These are phyloP conservation scores for Ganoderma multipileum DNA, from an alignment of 1,284 basidiomycete species.

Conservation along the genomic window DNA sequence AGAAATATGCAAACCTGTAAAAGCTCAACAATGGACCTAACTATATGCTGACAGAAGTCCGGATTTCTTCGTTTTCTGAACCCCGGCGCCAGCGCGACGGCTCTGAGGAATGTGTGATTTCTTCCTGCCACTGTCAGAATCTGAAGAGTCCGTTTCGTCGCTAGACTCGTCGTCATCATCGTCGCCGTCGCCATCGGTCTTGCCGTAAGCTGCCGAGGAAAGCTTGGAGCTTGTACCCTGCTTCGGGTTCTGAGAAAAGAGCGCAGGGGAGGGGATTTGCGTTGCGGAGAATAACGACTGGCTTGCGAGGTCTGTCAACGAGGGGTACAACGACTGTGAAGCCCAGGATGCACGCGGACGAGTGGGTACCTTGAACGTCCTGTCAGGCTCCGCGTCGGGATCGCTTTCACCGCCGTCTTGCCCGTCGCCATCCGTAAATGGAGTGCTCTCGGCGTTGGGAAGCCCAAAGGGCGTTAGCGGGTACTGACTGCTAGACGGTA, in stretches of 20 bases:
- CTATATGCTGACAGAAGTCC: constrained; percentile 16
- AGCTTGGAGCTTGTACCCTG: constrained; percentile 32
- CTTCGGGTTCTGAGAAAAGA: constrained; percentile 42
- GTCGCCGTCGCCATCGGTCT: constrained; percentile 35
- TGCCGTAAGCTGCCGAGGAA: constrained; percentile 39
- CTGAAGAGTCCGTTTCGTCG: constrained; percentile 47
- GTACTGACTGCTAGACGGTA: constrained; percentile 40
- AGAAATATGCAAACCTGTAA: background rate
- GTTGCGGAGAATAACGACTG: constrained; percentile 47
- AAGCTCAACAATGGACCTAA: background rate
- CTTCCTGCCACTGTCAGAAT: constrained; percentile 43
- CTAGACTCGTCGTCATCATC: constrained; percentile 36
- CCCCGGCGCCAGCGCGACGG: constrained; percentile 55
- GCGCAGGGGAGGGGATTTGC: constrained; percentile 31
- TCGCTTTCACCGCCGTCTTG: constrained; percentile 34
- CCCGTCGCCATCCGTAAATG: constrained; percentile 41
- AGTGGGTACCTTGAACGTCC: constrained; percentile 32
- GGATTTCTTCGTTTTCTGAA: constrained; percentile 39
- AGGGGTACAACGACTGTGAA: constrained; percentile 45
- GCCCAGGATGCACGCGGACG: constrained; percentile 30
- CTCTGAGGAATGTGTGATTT: constrained; percentile 64
- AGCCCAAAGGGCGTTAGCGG: constrained; percentile 29
- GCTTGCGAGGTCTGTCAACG: constrained; percentile 60
- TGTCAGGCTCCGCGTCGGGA: constrained; percentile 44
- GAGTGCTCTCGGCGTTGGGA: constrained; percentile 22